Conservation (phyloP, 768 basidiomycete species). For the Kondoa subrosea region DNA sequence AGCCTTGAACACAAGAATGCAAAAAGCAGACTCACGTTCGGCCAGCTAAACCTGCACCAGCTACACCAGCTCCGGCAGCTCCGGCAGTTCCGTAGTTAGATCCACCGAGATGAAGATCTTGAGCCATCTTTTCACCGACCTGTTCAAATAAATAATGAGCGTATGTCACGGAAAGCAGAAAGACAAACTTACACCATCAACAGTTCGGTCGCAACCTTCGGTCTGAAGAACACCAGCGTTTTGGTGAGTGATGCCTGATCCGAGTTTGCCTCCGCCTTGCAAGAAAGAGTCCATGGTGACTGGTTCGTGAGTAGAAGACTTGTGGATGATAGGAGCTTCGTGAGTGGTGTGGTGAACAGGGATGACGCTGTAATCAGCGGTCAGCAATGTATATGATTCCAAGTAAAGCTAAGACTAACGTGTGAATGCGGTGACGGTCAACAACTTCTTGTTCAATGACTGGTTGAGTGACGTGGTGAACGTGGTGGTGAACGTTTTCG, state of each 20-base stretch:
- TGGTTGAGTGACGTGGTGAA: conserved; percentile 8
- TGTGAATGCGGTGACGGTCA: not conserved
- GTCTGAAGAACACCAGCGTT: conserved; percentile 1
- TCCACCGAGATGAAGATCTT: not conserved
- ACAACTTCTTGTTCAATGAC: conserved; percentile 8
- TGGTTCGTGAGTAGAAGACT: not conserved
- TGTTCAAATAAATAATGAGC: not conserved
- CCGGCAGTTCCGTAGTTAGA: not conserved
- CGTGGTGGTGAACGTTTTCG: conserved; percentile 6
- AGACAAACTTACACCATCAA: not conserved
- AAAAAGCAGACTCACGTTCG: not conserved
- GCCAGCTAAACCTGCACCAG: not conserved
- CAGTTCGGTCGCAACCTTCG: not conserved
- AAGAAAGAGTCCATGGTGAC: not conserved
- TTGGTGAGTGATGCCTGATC: conserved; percentile 5
- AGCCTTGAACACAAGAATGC: not conserved
- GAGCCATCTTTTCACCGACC: not conserved
- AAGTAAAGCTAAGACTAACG: not conserved
- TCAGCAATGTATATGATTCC: not conserved
- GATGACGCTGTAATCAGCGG: conserved; percentile 2
- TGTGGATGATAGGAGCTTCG: conserved; percentile 9
- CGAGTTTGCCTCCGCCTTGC: conserved; percentile 2
- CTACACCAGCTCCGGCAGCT: not conserved
- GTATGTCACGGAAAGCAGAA: not conserved
- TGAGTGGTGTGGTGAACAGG: not conserved